Base-by-base conservation (phyloP, 257 asterid genomes). In the Echites panduratus region DNA sequence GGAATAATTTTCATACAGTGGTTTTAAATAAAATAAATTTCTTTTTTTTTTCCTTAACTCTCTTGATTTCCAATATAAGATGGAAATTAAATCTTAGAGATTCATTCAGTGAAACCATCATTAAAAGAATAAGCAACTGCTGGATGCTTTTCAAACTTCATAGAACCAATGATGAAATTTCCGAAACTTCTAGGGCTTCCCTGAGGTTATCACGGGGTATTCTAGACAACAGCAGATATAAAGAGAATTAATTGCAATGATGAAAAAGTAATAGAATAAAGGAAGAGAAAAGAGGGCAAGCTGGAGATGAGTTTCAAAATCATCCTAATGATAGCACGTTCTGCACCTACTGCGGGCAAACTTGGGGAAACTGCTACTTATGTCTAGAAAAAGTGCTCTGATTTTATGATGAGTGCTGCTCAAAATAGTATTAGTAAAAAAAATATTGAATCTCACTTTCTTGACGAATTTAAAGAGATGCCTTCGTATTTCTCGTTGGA, bases 401-500 rank as follows among this genome's bases (percentile, higher is more conserved):
- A 32, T 32, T 32, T 32, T 32, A n/a, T n/a, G n/a, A n/a, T n/a
- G 38, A 32, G 38, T 32, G 38, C 38, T 32, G 3, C 38, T 32
- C 38, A 32, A 32, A 32, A 32, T 32, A 32, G 3, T 32, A n/a
- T 8, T 43, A 57, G 50, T 22, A 72, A 41, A 10, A 1, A 71
- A 20, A 26, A 64, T 54, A 14, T 27, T 29, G 68, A 74, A 72
- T 29, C 94, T 82, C 78, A 94, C 97, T 82, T 85, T 89, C 82
- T 91, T 84, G 68, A 90, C 78, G 75, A 85, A 89, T 72, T 90
- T 86, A 78, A 90, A 89, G 66, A 94, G 98, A 87, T 94, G 98
- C 20, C 95, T 87, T 73, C 99, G 77, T 70, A 94, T 91, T 50
- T 83, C 96, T 78, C 93, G 83, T 80, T 90, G 98, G 71, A 94